Base-by-base conservation (phyloP, 2,329 filamentous ascomycete genomes). In the Domatiomyces globalis region DNA sequence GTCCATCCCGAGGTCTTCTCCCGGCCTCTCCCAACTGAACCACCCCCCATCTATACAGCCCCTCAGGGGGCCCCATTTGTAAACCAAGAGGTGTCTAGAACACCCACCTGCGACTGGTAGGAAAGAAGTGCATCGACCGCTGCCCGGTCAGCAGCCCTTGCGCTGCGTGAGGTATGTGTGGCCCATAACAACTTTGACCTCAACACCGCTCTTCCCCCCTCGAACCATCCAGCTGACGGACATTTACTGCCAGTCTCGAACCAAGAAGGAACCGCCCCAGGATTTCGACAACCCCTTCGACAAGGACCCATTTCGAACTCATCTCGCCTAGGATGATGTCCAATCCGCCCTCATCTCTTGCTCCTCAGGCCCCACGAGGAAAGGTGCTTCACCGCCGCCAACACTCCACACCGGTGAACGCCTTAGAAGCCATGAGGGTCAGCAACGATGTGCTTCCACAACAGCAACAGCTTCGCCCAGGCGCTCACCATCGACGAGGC, bases 381-480 rank as follows among this genome's bases (percentile, higher is more conserved):
- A 79, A 82, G 68, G 79, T 80, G 72, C 77, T 80, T 71, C 87
- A 94, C 73, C 79, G 86, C 69, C 84, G 88, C 72, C 87, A 94
- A 74, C 83, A 86, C 65, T 95, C 88, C 64, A 90, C 85, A 65
- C 85, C 86, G 58, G 53, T 60, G 54, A 79, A 78, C 69, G 79
- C 78, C 67, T 85, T 86, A 71, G 85, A 90, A 67, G 79, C 80
- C 63, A 78, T 80, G 66, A 84, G 81, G 77, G 79, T 81, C 71
- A 78, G 70, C 65, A 75, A 75, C 71, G 75, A 71, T 69, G 71
- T 54, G 66, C 45, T 22, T 27, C 66, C 48, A 60, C 62, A 70
- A 61, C 33, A 12, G 12, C 33, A 39, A 15, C 33, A 15, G 33
- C 33, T 39, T 39, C 33, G 33, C 12, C 33, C 33, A 39, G 33